These are phyloP conservation scores for Wickerhamiella sorbophila DNA, from an alignment of 805 yeast genomes.

Conservation along the genomic window DNA sequence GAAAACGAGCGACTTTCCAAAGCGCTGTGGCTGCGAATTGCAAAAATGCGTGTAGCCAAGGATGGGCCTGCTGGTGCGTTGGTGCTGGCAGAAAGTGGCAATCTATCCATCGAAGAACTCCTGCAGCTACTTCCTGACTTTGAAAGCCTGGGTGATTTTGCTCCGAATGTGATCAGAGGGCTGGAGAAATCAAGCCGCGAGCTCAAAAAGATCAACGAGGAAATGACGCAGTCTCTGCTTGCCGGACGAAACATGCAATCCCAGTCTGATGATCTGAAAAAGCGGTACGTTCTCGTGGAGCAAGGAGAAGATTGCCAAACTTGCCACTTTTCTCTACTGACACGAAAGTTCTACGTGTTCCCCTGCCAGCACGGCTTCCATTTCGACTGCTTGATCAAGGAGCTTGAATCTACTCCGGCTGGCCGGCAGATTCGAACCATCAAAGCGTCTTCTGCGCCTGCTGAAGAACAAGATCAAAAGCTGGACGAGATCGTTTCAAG, in stretches of 20 bases:
- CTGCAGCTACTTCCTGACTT: slow-evolving; percentile 77
- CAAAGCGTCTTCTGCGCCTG: background rate
- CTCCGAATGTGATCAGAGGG: slow-evolving; percentile 70
- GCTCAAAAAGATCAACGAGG: slow-evolving; percentile 51
- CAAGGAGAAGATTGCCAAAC: slow-evolving; percentile 73
- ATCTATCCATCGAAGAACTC: slow-evolving; percentile 56
- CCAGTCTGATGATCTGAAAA: slow-evolving; percentile 38
- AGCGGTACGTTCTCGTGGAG: slow-evolving; percentile 51
- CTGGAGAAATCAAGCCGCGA: slow-evolving; percentile 55
- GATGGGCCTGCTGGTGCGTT: slow-evolving; percentile 23
- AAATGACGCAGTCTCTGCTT: slow-evolving; percentile 58
- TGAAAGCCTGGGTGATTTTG: slow-evolving; percentile 65
- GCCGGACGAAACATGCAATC: slow-evolving; percentile 44
- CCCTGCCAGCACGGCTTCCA: slow-evolving; percentile 90
- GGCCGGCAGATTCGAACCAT: background rate
- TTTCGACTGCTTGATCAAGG: slow-evolving; percentile 65
- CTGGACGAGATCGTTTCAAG: slow-evolving; percentile 47
- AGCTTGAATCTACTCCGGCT: slow-evolving; percentile 30
- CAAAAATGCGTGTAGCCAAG: slow-evolving; percentile 27
- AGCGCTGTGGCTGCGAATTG: slow-evolving; percentile 57
- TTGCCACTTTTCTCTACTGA: slow-evolving; percentile 56
- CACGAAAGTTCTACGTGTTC: slow-evolving; percentile 61
- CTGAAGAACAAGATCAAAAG: slow-evolving; percentile 1
- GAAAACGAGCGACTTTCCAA: slow-evolving; percentile 42
- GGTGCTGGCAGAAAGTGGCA: slow-evolving; percentile 8